Conservation (phyloP, 129 eudicot genomes). For the Smallanthus sonchifolius region DNA sequence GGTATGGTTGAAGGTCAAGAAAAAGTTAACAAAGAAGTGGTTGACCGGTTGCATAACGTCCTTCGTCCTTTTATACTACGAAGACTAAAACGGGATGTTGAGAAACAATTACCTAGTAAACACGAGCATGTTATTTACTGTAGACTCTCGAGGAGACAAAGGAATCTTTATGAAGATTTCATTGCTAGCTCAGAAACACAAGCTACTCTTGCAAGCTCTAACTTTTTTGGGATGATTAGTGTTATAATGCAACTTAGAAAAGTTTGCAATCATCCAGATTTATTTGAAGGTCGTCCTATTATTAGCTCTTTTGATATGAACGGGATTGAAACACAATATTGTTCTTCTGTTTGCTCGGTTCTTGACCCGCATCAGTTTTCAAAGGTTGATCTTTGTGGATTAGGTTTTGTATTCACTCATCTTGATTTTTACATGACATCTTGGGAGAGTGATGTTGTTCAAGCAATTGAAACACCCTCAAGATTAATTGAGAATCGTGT, state of each 20-base stretch:
- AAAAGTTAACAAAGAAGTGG: slow-evolving; percentile 87
- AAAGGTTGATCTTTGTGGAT: slow-evolving; percentile 54
- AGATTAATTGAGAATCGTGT: slow-evolving; percentile 54
- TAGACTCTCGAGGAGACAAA: slow-evolving; percentile 91
- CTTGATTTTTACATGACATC: slow-evolving; percentile 75
- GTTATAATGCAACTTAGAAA: slow-evolving; percentile 98
- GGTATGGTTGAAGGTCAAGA: slow-evolving; percentile 99
- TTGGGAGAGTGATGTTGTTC: slow-evolving; percentile 84
- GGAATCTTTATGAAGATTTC: slow-evolving; percentile 92
- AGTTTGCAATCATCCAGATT: slow-evolving; percentile 98
- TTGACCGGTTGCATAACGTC: slow-evolving; percentile 95
- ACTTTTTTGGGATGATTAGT: slow-evolving; percentile 93
- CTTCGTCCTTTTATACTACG: slow-evolving; percentile 95
- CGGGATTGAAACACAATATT: slow-evolving; percentile 65
- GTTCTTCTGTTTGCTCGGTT: slow-evolving; percentile 76
- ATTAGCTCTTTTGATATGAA: slow-evolving; percentile 92
- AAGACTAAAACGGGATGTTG: slow-evolving; percentile 91
- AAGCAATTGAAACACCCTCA: slow-evolving; percentile 80
- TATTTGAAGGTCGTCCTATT: slow-evolving; percentile 99
- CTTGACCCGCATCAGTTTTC: slow-evolving; percentile 51
- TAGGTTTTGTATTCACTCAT: slow-evolving; percentile 81
- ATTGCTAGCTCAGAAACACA: slow-evolving; percentile 97
- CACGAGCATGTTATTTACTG: slow-evolving; percentile 89
- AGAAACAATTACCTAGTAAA: slow-evolving; percentile 89
- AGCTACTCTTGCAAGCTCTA: slow-evolving; percentile 81